Evolutionary conservation across 345 rosid species (phyloP).

Genomic region (Eucalyptus curtisii): DNA sequence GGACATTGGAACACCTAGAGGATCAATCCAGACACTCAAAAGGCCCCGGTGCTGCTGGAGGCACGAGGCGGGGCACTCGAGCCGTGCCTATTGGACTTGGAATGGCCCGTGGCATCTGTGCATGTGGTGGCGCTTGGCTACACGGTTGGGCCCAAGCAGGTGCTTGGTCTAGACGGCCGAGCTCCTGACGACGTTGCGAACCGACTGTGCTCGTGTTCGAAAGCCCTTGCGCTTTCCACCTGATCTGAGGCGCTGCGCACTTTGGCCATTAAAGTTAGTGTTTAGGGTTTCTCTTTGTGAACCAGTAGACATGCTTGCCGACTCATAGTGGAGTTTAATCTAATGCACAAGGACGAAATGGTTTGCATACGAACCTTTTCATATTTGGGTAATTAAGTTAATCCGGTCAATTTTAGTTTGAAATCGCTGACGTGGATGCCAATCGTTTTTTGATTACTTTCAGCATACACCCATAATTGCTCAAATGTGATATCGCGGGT

Average conservation of each 20-base stretch:
- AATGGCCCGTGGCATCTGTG: background rate
- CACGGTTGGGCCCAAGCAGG: background rate
- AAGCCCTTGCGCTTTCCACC: background rate
- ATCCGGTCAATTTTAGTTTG: too few relatives aligned
- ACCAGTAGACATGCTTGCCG: background rate
- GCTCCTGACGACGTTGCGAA: background rate
- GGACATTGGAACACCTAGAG: background rate
- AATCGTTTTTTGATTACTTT: too few relatives aligned
- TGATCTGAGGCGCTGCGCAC: background rate
- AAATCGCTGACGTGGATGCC: accelerated
- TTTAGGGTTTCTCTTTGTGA: background rate
- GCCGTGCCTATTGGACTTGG: background rate
- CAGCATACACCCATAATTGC: too few relatives aligned
- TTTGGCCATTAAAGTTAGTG: background rate
- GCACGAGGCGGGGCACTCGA: background rate
- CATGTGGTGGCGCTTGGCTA: background rate
- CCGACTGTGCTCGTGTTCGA: background rate
- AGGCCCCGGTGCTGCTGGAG: background rate
- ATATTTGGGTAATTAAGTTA: too few relatives aligned
- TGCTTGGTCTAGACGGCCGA: background rate
- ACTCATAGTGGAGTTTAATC: background rate
- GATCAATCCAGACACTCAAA: background rate
- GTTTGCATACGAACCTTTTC: background rate
- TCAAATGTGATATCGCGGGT: too few relatives aligned
- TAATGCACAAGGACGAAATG: background rate